Evolutionary conservation across 2,329 filamentous ascomycete genomes (phyloP), one percentile per base, ranked within the genome.

Genomic region (Tolypocladium ovalisporum): DNA sequence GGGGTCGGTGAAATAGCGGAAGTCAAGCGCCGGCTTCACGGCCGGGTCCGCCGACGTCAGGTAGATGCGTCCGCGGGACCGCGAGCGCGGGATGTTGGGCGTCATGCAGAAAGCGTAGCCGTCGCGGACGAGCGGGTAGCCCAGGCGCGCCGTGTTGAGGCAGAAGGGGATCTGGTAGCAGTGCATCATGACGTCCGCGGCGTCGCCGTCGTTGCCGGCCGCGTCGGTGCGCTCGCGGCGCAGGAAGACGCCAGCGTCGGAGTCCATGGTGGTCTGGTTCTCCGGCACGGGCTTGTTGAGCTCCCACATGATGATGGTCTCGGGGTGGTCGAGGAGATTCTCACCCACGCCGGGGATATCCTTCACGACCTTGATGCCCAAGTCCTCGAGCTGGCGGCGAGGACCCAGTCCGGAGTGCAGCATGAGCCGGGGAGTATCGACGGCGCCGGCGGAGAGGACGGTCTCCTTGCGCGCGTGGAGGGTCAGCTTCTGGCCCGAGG

Each of bases 131-230:
- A 73, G 69, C 47, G 77, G 78, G 68, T 85, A 96, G 63, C 90
- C 90, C 13, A 96, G 80, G 44, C 89, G 85, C 57, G 81, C 76
- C 1, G 90, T 96, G 80, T 96, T 96, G 64, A 91, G 83, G 61
- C 86, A 89, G 75, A 96, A 96, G 56, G 90, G 90, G 64, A 96
- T 95, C 75, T 96, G 91, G 78, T 96, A 96, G 81, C 90, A 96
- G 77, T 96, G 90, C 88, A 94, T 94, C 91, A 96, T 96, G 67
- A 95, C 76, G 68, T 96, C 91, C 62, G 88, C 88, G 57, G 89
- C 86, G 60, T 88, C 82, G 55, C 87, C 87, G 64, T 95, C 90
- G 62, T 78, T 80, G 61, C 79, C 78, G 8, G 75, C 71, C 2
- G 89, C 88, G 67, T 92, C 85, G 64, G 83, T 77, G 17, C 79